Evolutionary conservation across 495 filamentous ascomycete species (phyloP).

Genomic region (Penicillium atrosanguineum): DNA sequence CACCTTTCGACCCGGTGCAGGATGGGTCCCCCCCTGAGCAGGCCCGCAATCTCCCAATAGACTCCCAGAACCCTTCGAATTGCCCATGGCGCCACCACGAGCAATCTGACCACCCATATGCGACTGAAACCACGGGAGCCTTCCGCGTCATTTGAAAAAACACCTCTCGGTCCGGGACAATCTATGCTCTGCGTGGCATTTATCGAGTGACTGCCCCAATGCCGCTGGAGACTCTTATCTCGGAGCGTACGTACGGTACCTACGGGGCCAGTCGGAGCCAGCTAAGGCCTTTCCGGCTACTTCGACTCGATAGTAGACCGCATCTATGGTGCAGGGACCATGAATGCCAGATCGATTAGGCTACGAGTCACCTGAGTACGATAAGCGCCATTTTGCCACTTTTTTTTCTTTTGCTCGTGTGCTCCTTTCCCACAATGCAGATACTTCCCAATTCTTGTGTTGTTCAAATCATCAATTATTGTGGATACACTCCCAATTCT

Average conservation of each 20-base stretch:
- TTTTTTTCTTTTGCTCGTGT: slow-evolving; percentile 5
- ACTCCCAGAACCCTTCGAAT: not conserved
- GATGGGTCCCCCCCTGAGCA: not conserved
- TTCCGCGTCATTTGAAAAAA: slow-evolving; percentile 9
- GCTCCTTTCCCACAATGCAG: not conserved
- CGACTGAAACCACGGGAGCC: slow-evolving; percentile 11
- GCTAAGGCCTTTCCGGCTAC: not conserved
- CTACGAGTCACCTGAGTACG: slow-evolving; percentile 26
- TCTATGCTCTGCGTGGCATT: not conserved
- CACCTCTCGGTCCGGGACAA: not conserved
- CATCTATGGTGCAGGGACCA: slow-evolving; percentile 7
- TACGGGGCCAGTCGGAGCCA: not conserved
- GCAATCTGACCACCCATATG: not conserved
- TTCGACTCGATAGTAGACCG: slow-evolving; percentile 6
- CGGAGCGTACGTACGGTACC: slow-evolving; percentile 3
- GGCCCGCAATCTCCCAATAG: slow-evolving; percentile 6
- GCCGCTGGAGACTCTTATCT: slow-evolving; percentile 5
- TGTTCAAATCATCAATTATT: not conserved
- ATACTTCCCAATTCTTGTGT: not conserved
- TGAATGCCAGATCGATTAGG: slow-evolving; percentile 25
- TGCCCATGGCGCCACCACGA: slow-evolving; percentile 12
- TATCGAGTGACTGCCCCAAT: not conserved
- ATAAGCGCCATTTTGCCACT: slow-evolving; percentile 28
- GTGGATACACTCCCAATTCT: not conserved
- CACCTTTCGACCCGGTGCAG: slow-evolving; percentile 6